Evolutionary conservation across 2,329 filamentous ascomycete genomes (phyloP).

Genomic region (Thelonectria olida): DNA sequence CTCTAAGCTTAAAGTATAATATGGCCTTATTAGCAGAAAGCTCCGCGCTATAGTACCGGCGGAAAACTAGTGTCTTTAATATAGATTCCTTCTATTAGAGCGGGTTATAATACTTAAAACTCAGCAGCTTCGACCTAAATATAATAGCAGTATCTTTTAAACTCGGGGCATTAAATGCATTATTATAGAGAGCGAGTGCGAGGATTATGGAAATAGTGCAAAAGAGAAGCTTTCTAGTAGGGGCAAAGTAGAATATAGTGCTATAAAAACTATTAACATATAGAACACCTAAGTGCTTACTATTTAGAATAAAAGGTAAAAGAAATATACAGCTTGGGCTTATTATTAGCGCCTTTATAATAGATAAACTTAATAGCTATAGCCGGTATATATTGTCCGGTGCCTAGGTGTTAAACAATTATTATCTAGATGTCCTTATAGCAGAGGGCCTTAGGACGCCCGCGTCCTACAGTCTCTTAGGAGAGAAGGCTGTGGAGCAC

Average conservation of each 20-base stretch:
- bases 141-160: conserved; percentile 18
- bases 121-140: conserved; percentile 9
- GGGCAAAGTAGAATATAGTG: conserved; percentile 42
- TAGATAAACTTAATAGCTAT: conserved; percentile 45
- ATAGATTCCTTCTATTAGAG: conserved; percentile 39
- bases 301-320: neutral
- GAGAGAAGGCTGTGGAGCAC: conserved; percentile 26
- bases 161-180: conserved; percentile 36
- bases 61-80: conserved; percentile 41
- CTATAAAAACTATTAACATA: conserved; percentile 21
- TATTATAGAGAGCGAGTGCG: conserved; percentile 35
- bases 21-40: conserved; percentile 31
- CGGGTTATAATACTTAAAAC: conserved; percentile 22
- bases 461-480: conserved; percentile 31
- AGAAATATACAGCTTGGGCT: conserved; percentile 40
- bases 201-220: conserved; percentile 37
- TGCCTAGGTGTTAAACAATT: conserved; percentile 37
- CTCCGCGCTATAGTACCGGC: conserved; percentile 10
- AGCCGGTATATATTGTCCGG: conserved; percentile 26
- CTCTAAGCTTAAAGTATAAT: conserved; percentile 36
- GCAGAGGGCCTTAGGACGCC: conserved; percentile 21
- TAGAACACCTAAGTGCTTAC: neutral
- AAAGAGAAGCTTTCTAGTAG: conserved; percentile 40
- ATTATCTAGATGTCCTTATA: conserved; percentile 42
- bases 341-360: conserved; percentile 42